A percentile compares a stretch with the other conserved stretches of the same genome.
phyloP scores from a whole-genome alignment of 2,329 filamentous ascomycete species.

The Apiospora marii region DNA sequence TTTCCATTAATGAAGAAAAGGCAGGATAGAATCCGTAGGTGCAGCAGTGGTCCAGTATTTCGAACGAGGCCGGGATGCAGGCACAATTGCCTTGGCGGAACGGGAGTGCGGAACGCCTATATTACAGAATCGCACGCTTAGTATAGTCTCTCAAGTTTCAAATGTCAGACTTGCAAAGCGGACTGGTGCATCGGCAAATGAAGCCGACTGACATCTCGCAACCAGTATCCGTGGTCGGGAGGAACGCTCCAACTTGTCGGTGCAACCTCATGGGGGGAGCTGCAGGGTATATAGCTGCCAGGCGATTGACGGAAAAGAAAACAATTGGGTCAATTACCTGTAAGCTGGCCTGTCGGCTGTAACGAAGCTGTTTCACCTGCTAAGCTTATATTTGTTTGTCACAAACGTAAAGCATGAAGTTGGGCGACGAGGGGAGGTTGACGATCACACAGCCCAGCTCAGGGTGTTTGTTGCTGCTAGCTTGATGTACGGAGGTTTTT shows the following conservation, averaged over 20 bases:
- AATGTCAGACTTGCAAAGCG: not conserved
- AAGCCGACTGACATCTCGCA: conserved; percentile 6
- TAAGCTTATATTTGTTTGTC: conserved; percentile 22
- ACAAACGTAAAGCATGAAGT: conserved; percentile 21
- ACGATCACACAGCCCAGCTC: conserved; percentile 20
- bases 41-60: not conserved
- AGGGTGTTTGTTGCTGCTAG: not conserved
- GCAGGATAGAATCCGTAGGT: not conserved
- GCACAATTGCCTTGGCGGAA: not conserved
- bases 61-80: not conserved
- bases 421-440: conserved; percentile 4
- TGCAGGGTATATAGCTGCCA: conserved; percentile 3
- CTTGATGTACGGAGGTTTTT: conserved; percentile 17
- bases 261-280: conserved; percentile 7
- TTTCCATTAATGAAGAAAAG: not conserved
- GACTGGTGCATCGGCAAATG: conserved; percentile 14
- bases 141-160: conserved; percentile 16
- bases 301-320: not conserved
- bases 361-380: conserved; percentile 24
- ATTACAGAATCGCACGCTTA: not conserved
- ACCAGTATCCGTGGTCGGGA: not conserved
- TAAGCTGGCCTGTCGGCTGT: conserved; percentile 17
- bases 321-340: conserved; percentile 24
- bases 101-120: not conserved
- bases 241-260: not conserved